Base-by-base conservation (phyloP, 331 rosid genomes). In the Rosa hybrid region DNA sequence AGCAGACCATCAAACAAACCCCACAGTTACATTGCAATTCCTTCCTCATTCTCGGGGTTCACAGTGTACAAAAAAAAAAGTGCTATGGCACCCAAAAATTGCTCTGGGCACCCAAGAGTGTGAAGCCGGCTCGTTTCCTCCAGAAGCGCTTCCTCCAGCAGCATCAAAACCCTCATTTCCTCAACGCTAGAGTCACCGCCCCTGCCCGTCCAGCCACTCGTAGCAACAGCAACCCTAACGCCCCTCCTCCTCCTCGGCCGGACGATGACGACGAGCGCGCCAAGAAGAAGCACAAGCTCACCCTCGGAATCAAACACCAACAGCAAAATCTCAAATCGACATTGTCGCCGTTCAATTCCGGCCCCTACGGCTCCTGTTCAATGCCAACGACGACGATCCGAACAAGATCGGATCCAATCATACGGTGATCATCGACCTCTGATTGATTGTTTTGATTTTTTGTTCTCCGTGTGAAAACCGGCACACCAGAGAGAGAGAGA, bases 241-340 rank as follows among this genome's bases (percentile, higher is more conserved):
- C 62, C 68, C 46, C 51, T 6, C 64, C 77, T 51, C 56, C 71
- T 54, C 64, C 74, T 65, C 83, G 77, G 8, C 71, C 68, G 57
- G 89, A 90, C 21, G 97, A 92, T n/a, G 97, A 91, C 30, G 98
- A 94, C 38, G 96, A 93, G 85, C 93, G 98, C 54, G 87, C 75
- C 44, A 76, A 83, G 87, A 95, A 93, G 91, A 93, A 95, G 89
- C 97, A 87, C 56, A 93, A 90, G 77, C 97, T 86, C 74, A 48
- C 93, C 8, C 85, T 84, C 39, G 97, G 92, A 21, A 60, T 95
- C 67, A 83, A 90, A 85, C 81, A 77, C 30, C 69, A 68, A 34
- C n/a, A 74, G 9, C 82, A 83, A 70, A 86, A 38, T 56, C 87
- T 77, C 11, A 12, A 85, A 71, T 84, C 90, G 41, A 78, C 98